Evolutionary conservation across 108 stramenopile genomes (phyloP).

Genomic region (Aurantiochytrium sp.): DNA sequence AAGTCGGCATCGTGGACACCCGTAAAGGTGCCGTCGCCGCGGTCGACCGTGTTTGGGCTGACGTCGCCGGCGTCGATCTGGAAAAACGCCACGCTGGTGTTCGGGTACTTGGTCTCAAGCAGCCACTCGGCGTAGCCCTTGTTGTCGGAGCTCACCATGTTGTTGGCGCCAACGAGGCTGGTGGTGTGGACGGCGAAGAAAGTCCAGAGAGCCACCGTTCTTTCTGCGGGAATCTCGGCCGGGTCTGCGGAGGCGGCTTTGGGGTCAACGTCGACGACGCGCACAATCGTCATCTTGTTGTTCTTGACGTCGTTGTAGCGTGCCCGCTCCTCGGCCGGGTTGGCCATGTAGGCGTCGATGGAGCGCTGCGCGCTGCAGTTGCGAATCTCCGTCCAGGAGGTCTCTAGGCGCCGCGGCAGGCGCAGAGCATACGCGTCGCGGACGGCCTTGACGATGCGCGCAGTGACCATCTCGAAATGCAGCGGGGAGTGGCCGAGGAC

Average conservation of each 20-base stretch:
- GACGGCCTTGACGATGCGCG: neutral
- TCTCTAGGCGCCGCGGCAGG: neutral
- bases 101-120: neutral
- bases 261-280: neutral
- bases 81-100: neutral
- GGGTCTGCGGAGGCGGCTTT: neutral
- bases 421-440: neutral
- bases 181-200: constrained; percentile 24
- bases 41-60: constrained; percentile 2
- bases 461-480: neutral
- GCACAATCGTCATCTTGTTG: neutral
- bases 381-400: neutral
- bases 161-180: neutral
- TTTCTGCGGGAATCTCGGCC: neutral
- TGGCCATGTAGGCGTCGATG: neutral
- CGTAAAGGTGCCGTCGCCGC: neutral
- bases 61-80: constrained; percentile 2
- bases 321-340: neutral
- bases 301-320: neutral
- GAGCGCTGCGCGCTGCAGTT: neutral
- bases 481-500: neutral
- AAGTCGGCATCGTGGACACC: neutral
- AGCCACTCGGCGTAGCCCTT: constrained; percentile 27
- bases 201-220: neutral
- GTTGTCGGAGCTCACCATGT: constrained; percentile 17